Evolutionary conservation across 108 stramenopile genomes (phyloP).

Genomic region (Fragilaria crotonensis): DNA sequence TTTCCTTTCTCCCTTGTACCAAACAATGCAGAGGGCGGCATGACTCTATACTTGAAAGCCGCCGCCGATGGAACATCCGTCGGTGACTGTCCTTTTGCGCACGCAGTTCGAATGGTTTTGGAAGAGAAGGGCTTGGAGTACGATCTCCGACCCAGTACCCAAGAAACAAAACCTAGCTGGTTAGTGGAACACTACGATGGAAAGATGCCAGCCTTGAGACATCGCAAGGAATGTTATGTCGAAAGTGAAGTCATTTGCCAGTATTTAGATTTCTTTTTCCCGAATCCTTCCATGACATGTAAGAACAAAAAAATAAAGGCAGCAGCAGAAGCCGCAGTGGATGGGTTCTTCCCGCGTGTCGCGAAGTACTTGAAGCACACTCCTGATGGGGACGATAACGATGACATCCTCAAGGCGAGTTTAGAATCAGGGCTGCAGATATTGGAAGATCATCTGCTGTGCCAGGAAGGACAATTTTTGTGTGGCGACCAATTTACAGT

Average conservation of each 20-base stretch:
- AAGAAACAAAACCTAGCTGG: conserved; percentile 73
- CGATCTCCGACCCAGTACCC: conserved; percentile 44
- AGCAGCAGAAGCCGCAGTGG: conserved; percentile 33
- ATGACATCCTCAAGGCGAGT: conserved; percentile 25
- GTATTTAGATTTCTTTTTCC: conserved; percentile 82
- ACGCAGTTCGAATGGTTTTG: conserved; percentile 72
- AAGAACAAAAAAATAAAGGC: conserved; percentile 13
- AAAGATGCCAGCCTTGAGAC: conserved; percentile 76
- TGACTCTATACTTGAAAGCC: conserved; percentile 78
- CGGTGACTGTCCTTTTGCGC: conserved; percentile 84
- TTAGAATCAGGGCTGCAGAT: conserved; percentile 29
- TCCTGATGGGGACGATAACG: conserved; percentile 47
- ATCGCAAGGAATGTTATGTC: conserved; percentile 74
- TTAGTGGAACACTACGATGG: conserved; percentile 70
- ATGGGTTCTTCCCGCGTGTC: conserved; percentile 76
- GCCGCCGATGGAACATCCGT: conserved; percentile 54
- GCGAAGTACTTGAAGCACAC: conserved; percentile 67
- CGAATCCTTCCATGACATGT: conserved; percentile 34
- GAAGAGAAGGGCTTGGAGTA: conserved; percentile 72
- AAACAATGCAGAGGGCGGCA: conserved; percentile 58
- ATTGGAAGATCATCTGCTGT: conserved; percentile 44
- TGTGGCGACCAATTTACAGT: conserved; percentile 42
- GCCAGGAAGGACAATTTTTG: conserved; percentile 7
- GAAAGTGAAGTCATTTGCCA: conserved; percentile 74
- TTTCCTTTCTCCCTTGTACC: conserved; percentile 7